Conservation (phyloP, 1,139 yeast genomes). For the Suhomyces wounanorum region DNA sequence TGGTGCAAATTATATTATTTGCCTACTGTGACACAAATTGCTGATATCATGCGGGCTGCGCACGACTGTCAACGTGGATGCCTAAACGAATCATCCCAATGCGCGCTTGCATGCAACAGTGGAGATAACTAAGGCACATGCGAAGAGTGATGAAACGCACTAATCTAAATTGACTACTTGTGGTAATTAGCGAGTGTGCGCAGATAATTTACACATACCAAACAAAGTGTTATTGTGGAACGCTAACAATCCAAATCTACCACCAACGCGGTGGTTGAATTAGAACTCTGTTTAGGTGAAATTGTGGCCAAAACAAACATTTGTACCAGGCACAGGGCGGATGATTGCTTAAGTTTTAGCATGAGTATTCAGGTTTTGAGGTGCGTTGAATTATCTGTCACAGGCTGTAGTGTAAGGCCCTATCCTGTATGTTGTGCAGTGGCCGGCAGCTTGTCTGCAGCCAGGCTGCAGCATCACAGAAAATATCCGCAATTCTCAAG, state of each 20-base stretch:
- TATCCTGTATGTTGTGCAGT: not conserved
- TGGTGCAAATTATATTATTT: slow-evolving; percentile 3
- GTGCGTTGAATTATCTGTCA: not conserved
- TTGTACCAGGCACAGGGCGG: not conserved
- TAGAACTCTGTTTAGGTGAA: not conserved
- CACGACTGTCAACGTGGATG: slow-evolving; percentile 1
- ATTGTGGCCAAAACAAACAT: not conserved
- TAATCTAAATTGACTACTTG: not conserved
- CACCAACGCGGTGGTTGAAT: not conserved
- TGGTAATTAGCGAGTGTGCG: not conserved
- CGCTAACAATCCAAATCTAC: not conserved
- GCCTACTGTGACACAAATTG: not conserved
- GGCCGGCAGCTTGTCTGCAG: not conserved
- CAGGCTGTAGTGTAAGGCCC: not conserved
- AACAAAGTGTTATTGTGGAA: not conserved
- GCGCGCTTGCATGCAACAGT: not conserved
- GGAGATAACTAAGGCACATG: not conserved
- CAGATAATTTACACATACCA: not conserved
- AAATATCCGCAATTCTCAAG: not conserved
- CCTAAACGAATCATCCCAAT: not conserved
- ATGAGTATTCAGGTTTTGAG: not conserved
- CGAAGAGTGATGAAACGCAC: not conserved
- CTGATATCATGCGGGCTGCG: not conserved
- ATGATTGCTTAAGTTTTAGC: not conserved
- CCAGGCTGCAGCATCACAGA: not conserved